Base-by-base conservation (phyloP, 768 basidiomycete species). In the Terana coerulea region DNA sequence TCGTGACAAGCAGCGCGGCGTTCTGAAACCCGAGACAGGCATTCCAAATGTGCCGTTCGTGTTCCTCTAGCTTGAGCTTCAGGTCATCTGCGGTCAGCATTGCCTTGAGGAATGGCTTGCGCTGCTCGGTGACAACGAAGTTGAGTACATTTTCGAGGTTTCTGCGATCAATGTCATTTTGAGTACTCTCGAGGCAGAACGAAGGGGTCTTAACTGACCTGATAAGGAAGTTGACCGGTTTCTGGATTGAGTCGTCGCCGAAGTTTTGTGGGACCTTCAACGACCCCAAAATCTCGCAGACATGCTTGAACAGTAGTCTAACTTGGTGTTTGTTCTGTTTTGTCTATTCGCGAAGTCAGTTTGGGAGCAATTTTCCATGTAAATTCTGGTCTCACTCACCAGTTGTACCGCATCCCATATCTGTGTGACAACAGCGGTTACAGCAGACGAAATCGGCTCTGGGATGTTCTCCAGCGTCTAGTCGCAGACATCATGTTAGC, bases 81-180 rank as follows among this genome's bases (percentile, higher is more conserved):
- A 45, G 45, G 30, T 46, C 30, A 31, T 46, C 45, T 19, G 45
- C 45, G 9, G 45, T 46, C 5, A 46, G 45, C 45, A 46, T 46
- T n/a, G 45, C 12, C 19, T 19, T 31, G 6, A 34, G 30, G 5
- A 46, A 22, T 2, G 45, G 15, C 28, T 45, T 45, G 14, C 26
- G 22, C 43, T 45, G 43, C 43, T 45, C 43, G 8, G 43, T 30
- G 5, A 45, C 43, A 6, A 45, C 28, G n/a, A 45, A 45, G 28
- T 45, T 45, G 28, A 45, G 43, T 6, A 45, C 43, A 17, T 45
- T 45, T n/a, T 45, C 43, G 2, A 45, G 43, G 14, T 45, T 45
- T 12, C 43, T 45, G 25, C 35, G 21, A 37, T 30, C 10, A 29
- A 15, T 6, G 9, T 4, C 21, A 8, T n/a, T 14, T 14, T 29